Conservation (phyloP, 176 grass and related monocot species). For the Oryza rufipogon region DNA sequence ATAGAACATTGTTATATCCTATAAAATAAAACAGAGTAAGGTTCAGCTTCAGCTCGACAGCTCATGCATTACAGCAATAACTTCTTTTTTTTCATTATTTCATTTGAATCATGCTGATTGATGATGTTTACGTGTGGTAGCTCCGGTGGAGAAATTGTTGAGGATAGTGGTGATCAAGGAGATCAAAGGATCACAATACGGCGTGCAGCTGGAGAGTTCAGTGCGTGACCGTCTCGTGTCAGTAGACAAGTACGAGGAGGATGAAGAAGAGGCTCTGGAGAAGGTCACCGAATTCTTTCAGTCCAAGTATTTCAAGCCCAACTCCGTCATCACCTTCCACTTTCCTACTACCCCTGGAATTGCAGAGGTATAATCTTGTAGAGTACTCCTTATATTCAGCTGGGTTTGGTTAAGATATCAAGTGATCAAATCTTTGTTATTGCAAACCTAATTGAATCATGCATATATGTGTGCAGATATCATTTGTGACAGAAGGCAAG, state of each 20-base stretch:
- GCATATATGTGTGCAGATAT: conserved; percentile 45
- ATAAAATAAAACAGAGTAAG: background rate
- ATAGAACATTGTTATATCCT: background rate
- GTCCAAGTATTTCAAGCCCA: conserved; percentile 70
- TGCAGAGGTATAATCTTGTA: conserved; percentile 20
- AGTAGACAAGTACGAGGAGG: conserved; percentile 67
- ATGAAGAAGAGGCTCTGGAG: conserved; percentile 78
- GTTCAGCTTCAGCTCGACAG: no score
- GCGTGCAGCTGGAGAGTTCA: conserved; percentile 85
- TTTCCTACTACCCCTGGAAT: conserved; percentile 30
- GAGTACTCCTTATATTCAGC: no score
- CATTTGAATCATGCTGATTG: background rate
- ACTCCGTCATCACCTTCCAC: conserved; percentile 64
- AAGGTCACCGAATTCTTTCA: conserved; percentile 74
- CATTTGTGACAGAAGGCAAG: conserved; percentile 71
- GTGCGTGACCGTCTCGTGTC: conserved; percentile 70
- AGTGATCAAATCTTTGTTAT: background rate
- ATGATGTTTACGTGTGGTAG: conserved; percentile 7
- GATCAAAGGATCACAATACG: conserved; percentile 91
- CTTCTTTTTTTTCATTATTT: background rate
- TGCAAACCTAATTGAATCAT: background rate
- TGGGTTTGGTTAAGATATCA: background rate
- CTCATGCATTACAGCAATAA: no score
- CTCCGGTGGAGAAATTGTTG: conserved; percentile 76
- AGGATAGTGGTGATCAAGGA: conserved; percentile 87